These are phyloP conservation scores for Staphylotrichum longicolle DNA, from an alignment of 495 filamentous ascomycete species.

Conservation along the genomic window DNA sequence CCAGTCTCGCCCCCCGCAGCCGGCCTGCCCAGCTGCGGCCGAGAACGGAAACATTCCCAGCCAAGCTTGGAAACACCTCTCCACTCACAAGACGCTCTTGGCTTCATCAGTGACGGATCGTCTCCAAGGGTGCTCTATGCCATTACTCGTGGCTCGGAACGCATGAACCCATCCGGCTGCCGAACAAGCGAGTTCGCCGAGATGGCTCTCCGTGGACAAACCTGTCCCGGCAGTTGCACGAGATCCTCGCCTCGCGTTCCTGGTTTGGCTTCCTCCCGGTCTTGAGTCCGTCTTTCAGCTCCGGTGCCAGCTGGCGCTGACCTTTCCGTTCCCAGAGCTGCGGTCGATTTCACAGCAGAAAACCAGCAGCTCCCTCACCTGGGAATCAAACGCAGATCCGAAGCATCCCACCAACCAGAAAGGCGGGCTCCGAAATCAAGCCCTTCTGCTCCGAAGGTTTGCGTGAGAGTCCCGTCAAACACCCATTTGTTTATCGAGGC, in stretches of 20 bases:
- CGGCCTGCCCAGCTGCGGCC: neutral
- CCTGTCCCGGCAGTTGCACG: too few species aligned
- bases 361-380: neutral
- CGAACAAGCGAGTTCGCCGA: neutral
- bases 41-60: neutral
- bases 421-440: conserved; percentile 19
- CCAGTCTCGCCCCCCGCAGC: neutral
- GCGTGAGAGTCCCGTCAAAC: neutral
- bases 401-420: conserved; percentile 9
- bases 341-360: neutral
- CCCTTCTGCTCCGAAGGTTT: conserved; percentile 7
- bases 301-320: neutral
- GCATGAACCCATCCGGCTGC: conserved; percentile 7
- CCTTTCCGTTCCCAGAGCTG: neutral
- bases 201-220: too few species aligned
- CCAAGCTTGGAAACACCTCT: neutral
- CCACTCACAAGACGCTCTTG: neutral
- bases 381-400: conserved; percentile 29
- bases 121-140: neutral
- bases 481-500: neutral
- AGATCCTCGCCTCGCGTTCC: too few species aligned
- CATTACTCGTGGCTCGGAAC: neutral
- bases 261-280: neutral
- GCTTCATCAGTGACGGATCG: neutral
- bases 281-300: neutral